Conservation (phyloP, 1,139 yeast species). For the Pichia cactophila region DNA sequence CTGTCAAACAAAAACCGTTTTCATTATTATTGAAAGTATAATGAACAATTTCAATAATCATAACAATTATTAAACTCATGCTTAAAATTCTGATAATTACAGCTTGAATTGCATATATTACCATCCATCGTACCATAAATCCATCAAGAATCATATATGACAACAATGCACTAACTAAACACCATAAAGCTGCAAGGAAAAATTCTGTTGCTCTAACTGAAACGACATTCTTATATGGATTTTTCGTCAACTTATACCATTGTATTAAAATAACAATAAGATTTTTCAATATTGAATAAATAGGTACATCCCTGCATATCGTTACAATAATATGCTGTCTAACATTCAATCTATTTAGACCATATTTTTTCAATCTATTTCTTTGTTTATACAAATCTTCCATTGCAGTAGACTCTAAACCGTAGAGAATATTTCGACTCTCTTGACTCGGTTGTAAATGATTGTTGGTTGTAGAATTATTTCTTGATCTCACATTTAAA, state of each 20-base stretch:
- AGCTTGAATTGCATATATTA: slow-evolving; percentile 79
- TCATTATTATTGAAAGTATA: slow-evolving; percentile 50
- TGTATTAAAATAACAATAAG: slow-evolving; percentile 22
- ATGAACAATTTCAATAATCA: slow-evolving; percentile 62
- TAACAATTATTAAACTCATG: slow-evolving; percentile 65
- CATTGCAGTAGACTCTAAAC: slow-evolving; percentile 24
- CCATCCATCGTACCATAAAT: slow-evolving; percentile 88
- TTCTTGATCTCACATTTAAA: background rate
- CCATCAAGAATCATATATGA: slow-evolving; percentile 84
- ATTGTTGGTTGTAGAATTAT: background rate
- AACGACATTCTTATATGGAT: slow-evolving; percentile 31
- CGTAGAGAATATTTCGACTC: slow-evolving; percentile 14
- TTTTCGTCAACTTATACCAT: slow-evolving; percentile 20
- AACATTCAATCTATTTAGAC: slow-evolving; percentile 62
- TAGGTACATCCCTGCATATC: slow-evolving; percentile 62
- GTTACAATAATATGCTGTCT: slow-evolving; percentile 72
- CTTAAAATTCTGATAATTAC: slow-evolving; percentile 82
- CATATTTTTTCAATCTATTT: slow-evolving; percentile 44
- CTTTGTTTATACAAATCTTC: slow-evolving; percentile 23
- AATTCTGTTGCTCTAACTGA: slow-evolving; percentile 63
- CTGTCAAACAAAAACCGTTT: slow-evolving; percentile 61
- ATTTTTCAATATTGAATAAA: slow-evolving; percentile 24
- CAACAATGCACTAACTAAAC: slow-evolving; percentile 77
- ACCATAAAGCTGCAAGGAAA: slow-evolving; percentile 68
- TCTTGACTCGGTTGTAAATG: background rate